A percentile compares a stretch with the other conserved stretches of the same genome.
These are phyloP conservation scores for Microdochium trichocladiopsis DNA, from an alignment of 2,329 filamentous ascomycete genomes.

Conservation along the genomic window DNA sequence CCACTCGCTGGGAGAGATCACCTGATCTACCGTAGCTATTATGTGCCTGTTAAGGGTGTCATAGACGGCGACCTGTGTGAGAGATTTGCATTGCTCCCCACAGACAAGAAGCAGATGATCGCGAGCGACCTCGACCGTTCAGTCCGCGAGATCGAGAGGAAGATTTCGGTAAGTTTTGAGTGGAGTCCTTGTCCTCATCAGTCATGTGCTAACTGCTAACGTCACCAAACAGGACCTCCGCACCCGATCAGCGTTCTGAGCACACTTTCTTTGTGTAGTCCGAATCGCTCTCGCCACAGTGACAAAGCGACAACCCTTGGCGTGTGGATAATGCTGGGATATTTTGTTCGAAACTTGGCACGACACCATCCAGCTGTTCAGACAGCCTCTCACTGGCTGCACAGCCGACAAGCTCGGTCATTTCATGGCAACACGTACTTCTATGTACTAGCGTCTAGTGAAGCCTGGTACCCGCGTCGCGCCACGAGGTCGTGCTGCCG, in stretches of 20 bases:
- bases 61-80: slow-evolving; percentile 98
- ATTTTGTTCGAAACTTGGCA: too few relatives aligned
- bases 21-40: slow-evolving; percentile 91
- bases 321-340: too few relatives aligned
- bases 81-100: slow-evolving; percentile 73
- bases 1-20: slow-evolving; percentile 90
- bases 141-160: slow-evolving; percentile 88
- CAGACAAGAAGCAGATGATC: slow-evolving; percentile 92
- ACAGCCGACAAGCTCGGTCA: too few relatives aligned
- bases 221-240: slow-evolving; percentile 40
- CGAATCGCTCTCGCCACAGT: not conserved
- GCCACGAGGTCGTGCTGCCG: slow-evolving; percentile 16
- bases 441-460: not conserved
- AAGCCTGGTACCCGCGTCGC: slow-evolving; percentile 7
- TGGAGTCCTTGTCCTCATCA: too few relatives aligned
- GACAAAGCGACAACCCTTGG: too few relatives aligned
- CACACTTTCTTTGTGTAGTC: not conserved
- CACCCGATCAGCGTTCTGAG: slow-evolving; percentile 51
- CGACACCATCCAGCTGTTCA: too few relatives aligned
- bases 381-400: too few relatives aligned
- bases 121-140: slow-evolving; percentile 87
- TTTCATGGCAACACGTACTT: too few relatives aligned
- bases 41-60: slow-evolving; percentile 90
- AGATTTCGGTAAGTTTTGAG: slow-evolving; percentile 61
- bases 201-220: slow-evolving; percentile 14